phyloP scores from a whole-genome alignment of 441 rosid genomes.

The Flueggea neowawraea region DNA sequence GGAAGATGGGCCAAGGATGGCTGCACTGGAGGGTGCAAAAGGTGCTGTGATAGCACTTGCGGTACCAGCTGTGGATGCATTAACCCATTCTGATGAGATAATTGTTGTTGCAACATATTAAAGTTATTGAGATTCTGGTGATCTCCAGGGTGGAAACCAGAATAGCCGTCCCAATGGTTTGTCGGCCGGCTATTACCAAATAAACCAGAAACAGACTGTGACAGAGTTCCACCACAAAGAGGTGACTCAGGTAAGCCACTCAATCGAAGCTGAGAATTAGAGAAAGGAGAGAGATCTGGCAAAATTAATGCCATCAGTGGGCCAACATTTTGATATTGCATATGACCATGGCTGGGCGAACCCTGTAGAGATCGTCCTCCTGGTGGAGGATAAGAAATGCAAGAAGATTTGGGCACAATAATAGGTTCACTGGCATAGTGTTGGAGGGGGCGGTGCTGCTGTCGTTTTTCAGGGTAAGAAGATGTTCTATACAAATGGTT shows the following conservation, averaged over 20 bases:
- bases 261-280: slow-evolving; percentile 51
- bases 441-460: slow-evolving; percentile 50
- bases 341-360: slow-evolving; percentile 46
- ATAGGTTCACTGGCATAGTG: slow-evolving; percentile 50
- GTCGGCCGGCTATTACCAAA: slow-evolving; percentile 57
- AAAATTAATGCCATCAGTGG: slow-evolving; percentile 48
- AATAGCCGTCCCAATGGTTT: slow-evolving; percentile 74
- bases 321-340: slow-evolving; percentile 48
- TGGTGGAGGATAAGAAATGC: slow-evolving; percentile 79
- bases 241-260: slow-evolving; percentile 46
- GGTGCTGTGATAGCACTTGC: slow-evolving; percentile 50
- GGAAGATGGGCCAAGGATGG: slow-evolving; percentile 73
- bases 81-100: slow-evolving; percentile 63
- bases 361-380: slow-evolving; percentile 57
- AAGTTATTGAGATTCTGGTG: slow-evolving; percentile 43
- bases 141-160: slow-evolving; percentile 62
- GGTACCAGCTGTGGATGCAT: slow-evolving; percentile 47
- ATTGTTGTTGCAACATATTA: slow-evolving; percentile 57
- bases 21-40: slow-evolving; percentile 48
- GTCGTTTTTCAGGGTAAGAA: slow-evolving; percentile 80
- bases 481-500: slow-evolving; percentile 81
- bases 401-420: slow-evolving; percentile 57
- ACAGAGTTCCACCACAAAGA: slow-evolving; percentile 53
- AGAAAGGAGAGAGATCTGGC: slow-evolving; percentile 47
- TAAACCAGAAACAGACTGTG: slow-evolving; percentile 53